Evolutionary conservation across 1,284 basidiomycete species (phyloP), one percentile per base, ranked within the genome.

Genomic region (Fistulinella cinereoalba): DNA sequence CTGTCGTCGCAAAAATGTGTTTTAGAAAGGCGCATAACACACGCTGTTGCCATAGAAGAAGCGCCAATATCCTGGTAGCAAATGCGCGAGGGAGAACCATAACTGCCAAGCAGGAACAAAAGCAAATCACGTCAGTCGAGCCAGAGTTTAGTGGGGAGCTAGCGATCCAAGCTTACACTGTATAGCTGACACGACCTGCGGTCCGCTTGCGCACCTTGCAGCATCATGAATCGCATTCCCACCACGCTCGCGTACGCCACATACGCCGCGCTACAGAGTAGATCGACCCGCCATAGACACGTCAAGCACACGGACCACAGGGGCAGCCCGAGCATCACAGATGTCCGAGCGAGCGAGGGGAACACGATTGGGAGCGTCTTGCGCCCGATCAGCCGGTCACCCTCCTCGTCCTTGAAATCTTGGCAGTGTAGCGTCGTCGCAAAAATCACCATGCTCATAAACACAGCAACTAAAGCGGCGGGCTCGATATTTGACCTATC

Each of bases 401-500:
- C 71, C 1, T 68, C 61, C 28, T 60, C 56, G 45, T 73, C 71
- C 42, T 67, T 62, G 55, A 73, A 73, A 49, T 73, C 16, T 34
- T 34, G 33, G 10, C 33, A 34, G 19, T 34, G 33, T 19, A 34
- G 18, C 15, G 36, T 37, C 22, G 36, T 37, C 6, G 60, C 36
- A n/a, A 64, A 67, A 18, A 67, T 48, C 27, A 48, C 49, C 48
- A 52, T 41, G 10, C 55, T 64, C 50, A 61, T 50, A 4, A 27
- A 43, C 19, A 67, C 49, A 1, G 62, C 61, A 0, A 63, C 40
- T 31, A 67, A 12, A 7, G 61, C 57, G 13, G 53, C 49, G 15
- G 63, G 57, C 27, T 66, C 64, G 25, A 64, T 36, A 16, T 42
- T 43, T 13, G 57, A 48, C 39, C 50, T 54, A 25, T 66, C 40